A percentile compares a stretch with the other conserved stretches of the same genome.
phyloP scores from a whole-genome alignment of 163 green algal genomes.

The Prototheca wickerhamii region DNA sequence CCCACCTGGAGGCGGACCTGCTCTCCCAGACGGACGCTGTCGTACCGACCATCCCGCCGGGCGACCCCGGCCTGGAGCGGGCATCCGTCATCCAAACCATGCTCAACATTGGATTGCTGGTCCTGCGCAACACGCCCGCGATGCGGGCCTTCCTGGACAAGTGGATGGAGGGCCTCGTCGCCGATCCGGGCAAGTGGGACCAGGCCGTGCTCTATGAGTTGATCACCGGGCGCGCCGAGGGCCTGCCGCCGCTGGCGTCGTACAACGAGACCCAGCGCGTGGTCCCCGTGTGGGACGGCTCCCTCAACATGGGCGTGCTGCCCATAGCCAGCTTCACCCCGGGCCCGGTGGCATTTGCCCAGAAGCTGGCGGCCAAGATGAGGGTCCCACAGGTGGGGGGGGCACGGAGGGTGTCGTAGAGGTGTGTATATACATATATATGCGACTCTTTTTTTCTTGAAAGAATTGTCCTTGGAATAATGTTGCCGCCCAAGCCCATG shows the following conservation, averaged over 20 bases:
- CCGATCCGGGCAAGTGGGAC: conserved; percentile 82
- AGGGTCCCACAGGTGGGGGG: background rate
- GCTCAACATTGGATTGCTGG: conserved; percentile 72
- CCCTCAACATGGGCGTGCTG: conserved; percentile 60
- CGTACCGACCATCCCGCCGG: background rate
- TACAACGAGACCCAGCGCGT: conserved; percentile 17
- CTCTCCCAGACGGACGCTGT: conserved; percentile 59
- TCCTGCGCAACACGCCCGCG: conserved; percentile 28
- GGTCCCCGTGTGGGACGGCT: conserved; percentile 27
- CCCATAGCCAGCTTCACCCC: conserved; percentile 61
- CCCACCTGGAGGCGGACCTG: conserved; percentile 50
- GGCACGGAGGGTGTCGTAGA: background rate
- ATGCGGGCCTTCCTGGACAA: conserved; percentile 33
- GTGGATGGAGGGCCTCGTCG: conserved; percentile 64
- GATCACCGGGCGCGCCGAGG: conserved; percentile 40
- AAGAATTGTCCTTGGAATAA: background rate
- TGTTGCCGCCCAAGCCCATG: background rate
- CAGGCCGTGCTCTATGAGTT: conserved; percentile 96
- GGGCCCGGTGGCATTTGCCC: conserved; percentile 89
- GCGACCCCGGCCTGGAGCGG: conserved; percentile 31
- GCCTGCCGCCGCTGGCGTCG: conserved; percentile 9
- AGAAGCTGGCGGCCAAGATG: conserved; percentile 56
- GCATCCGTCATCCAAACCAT: conserved; percentile 12
- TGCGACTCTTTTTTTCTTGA: no score
- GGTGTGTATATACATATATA: background rate